Percentiles rank a stretch among this genome's conserved stretches.
Conservation (phyloP, 805 yeast species). For the Cyberlindnera samutprakarnensis region DNA sequence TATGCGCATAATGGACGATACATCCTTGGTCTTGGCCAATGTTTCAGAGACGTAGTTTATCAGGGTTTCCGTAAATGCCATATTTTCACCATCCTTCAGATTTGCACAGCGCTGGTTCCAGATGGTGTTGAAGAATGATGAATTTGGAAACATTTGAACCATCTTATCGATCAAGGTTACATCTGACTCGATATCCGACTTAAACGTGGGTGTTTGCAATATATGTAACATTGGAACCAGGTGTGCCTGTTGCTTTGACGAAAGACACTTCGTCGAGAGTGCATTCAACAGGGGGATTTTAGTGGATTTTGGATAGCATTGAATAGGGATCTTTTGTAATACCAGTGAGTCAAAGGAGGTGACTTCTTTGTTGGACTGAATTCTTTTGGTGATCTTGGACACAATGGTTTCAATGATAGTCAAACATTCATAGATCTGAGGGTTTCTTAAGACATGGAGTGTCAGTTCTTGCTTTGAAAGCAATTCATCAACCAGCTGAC, state of each 20-base stretch:
- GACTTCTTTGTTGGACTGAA: neutral
- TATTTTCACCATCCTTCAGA: conserved; percentile 22
- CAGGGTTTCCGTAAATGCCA: conserved; percentile 18
- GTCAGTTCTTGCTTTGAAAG: conserved; percentile 21
- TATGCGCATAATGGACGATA: conserved; percentile 9
- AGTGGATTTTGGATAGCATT: conserved; percentile 34
- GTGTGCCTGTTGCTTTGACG: conserved; percentile 3
- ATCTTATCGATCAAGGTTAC: conserved; percentile 19
- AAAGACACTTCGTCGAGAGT: conserved; percentile 10
- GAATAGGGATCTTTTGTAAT: conserved; percentile 36
- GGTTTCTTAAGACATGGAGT: conserved; percentile 25
- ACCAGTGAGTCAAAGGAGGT: conserved; percentile 4
- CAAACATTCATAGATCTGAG: conserved; percentile 40
- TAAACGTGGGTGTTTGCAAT: conserved; percentile 44
- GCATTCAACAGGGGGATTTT: conserved; percentile 23
- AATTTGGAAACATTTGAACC: conserved; percentile 10
- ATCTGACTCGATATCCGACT: conserved; percentile 42
- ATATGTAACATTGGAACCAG: conserved; percentile 29
- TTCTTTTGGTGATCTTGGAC: conserved; percentile 12
- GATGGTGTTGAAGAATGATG: conserved; percentile 27
- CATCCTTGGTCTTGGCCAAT: conserved; percentile 4
- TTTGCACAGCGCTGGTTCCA: conserved; percentile 37
- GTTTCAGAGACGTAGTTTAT: conserved; percentile 12
- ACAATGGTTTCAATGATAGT: conserved; percentile 28
- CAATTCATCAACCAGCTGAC: conserved; percentile 19